Conservation (phyloP, 306 rosid genomes). For the Urtica urens region DNA sequence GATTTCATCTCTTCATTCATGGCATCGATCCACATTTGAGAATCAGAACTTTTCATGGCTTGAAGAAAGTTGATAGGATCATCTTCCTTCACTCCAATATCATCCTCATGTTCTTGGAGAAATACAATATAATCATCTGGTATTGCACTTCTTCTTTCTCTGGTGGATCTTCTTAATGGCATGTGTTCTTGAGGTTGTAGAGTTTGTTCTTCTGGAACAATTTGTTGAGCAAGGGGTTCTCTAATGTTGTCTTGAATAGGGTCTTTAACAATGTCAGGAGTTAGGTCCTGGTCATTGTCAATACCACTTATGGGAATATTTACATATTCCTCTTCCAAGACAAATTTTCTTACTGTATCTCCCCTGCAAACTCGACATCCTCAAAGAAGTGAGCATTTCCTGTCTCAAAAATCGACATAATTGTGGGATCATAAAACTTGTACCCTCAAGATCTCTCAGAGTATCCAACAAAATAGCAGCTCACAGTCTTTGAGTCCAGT, state of each 20-base stretch:
- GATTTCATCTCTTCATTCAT: too few species aligned
- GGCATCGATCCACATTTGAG: too few species aligned
- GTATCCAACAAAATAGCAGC: neutral
- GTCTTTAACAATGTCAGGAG: too few species aligned
- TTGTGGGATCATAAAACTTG: neutral
- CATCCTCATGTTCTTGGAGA: neutral
- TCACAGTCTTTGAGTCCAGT: neutral
- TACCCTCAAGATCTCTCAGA: neutral
- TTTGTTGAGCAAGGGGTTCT: too few species aligned
- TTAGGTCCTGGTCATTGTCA: too few species aligned
- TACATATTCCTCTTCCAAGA: too few species aligned
- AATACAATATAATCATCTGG: neutral
- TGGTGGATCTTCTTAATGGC: neutral
- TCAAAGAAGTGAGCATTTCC: neutral
- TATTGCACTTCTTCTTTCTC: neutral
- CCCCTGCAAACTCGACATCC: neutral
- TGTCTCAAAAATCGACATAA: neutral
- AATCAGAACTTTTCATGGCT: too few species aligned
- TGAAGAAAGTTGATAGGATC: too few species aligned
- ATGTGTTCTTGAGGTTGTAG: neutral
- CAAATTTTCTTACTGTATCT: neutral
- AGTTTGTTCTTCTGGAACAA: neutral
- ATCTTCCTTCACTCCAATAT: neutral
- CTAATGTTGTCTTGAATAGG: too few species aligned
- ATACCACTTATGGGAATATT: too few species aligned